Percentiles rank a stretch among this genome's conserved stretches.
Evolutionary conservation across 192 early-diverging fungal species (phyloP).

Genomic region (Linnemannia elongata): DNA sequence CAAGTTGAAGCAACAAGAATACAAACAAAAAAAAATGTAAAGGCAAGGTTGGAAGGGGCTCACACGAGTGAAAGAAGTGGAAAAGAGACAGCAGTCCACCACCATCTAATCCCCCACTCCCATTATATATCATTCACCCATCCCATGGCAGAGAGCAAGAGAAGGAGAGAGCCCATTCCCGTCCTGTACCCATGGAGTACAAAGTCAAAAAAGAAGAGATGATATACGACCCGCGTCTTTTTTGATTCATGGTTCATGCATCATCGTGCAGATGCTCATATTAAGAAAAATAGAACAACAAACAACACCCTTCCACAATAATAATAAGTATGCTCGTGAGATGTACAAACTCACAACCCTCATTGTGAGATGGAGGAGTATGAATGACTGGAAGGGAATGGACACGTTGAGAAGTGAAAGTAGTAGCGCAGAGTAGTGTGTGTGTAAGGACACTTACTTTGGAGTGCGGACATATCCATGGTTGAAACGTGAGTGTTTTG

Average conservation of each 20-base stretch:
- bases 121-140: background rate
- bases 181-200: background rate
- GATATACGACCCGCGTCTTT: background rate
- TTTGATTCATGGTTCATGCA: background rate
- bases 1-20: background rate
- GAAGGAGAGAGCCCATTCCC: background rate
- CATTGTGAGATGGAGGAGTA: background rate
- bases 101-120: background rate
- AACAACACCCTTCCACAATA: background rate
- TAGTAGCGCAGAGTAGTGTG: background rate
- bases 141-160: background rate
- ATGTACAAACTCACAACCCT: background rate
- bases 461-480: constrained; percentile 54
- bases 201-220: background rate
- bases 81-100: background rate
- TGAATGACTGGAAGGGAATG: background rate
- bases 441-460: constrained; percentile 36
- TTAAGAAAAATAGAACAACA: constrained; percentile 1
- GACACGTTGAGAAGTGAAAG: background rate
- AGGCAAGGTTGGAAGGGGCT: background rate
- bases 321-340: background rate
- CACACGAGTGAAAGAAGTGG: background rate
- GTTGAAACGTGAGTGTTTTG: background rate
- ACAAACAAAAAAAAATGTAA: constrained; percentile 12
- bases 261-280: background rate